Evolutionary conservation across 2,329 filamentous ascomycete genomes (phyloP), one percentile per base, ranked within the genome.

Genomic region (Clarireedia sp.): DNA sequence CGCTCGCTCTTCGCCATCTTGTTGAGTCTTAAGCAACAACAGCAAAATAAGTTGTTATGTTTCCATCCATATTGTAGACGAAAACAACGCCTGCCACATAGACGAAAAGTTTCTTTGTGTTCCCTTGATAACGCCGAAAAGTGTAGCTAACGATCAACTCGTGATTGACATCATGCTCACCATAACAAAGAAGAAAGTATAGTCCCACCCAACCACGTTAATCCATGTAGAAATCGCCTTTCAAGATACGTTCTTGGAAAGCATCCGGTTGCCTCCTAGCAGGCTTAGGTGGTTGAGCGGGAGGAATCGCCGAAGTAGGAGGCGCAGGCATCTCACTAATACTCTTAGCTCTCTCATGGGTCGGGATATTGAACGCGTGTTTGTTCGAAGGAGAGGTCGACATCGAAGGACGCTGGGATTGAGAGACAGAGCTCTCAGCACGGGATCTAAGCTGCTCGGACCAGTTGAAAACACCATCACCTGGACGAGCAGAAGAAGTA

Each of bases 181-280:
- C 7, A 19, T 12, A 29, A 26, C 12, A 47, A 33, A 33, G 44
- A 47, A 47, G n/a, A 33, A 29, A 14, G 14, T 17, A 47, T n/a
- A 5, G 2, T 19, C 19, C 17, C 43, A 24, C 12, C 17, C 43
- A 45, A 45, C 10, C 45, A 46, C 45, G 23, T 57, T 78, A 96
- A 68, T 96, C 91, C 90, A 97, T 96, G 75, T 94, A 94, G 67
- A 99, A 97, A 68, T 99, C 94, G 46, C 92, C 94, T 75, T 96
- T 94, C 63, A 99, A 79, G 66, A 99, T 97, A 63, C 95, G 84
- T 78, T 99, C 94, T 72, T 96, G 91, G 75, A 96, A 94, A 60
- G 87, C 87, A 74, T 99, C 94, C 29, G 92, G 91, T 76, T 92
- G 95, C 62, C 78, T 78, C 64, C 67, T 67, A 48, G 57, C 64